Evolutionary conservation across 306 rosid species (phyloP).

Genomic region (Gastrolobium villosum): DNA sequence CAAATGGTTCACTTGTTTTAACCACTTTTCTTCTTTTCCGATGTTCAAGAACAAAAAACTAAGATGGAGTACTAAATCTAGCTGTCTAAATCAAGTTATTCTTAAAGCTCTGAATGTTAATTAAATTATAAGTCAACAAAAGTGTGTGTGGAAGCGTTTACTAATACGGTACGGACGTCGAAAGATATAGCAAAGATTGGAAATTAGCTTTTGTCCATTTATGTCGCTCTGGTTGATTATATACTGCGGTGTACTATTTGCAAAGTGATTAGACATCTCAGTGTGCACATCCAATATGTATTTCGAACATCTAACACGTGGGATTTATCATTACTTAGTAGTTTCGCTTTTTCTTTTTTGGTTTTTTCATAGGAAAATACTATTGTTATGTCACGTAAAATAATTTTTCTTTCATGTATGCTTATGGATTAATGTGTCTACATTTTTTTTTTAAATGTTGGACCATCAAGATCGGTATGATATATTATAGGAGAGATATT

Average conservation of each 20-base stretch:
- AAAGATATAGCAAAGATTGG: conserved; percentile 47
- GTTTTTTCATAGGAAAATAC: neutral
- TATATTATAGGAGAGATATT: too few species aligned
- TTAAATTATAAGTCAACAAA: conserved; percentile 52
- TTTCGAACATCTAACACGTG: conserved; percentile 48
- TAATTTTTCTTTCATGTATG: too few species aligned
- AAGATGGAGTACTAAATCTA: conserved; percentile 10
- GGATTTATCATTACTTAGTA: conserved; percentile 32
- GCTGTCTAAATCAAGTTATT: conserved; percentile 56
- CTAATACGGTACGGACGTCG: conserved; percentile 43
- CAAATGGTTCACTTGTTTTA: conserved; percentile 18
- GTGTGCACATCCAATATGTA: conserved; percentile 41
- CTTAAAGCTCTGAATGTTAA: conserved; percentile 38
- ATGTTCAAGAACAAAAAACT: conserved; percentile 33
- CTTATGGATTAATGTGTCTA: too few species aligned
- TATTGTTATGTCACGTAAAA: too few species aligned
- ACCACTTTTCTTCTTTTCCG: conserved; percentile 12
- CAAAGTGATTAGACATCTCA: conserved; percentile 51
- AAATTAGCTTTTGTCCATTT: conserved; percentile 54
- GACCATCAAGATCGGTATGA: too few species aligned
- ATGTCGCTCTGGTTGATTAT: conserved; percentile 16
- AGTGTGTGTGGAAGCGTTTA: conserved; percentile 16
- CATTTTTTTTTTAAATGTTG: too few species aligned
- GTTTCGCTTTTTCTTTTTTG: conserved; percentile 5
- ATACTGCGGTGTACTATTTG: conserved; percentile 51